Percentiles rank a stretch among this genome's conserved stretches.
Conservation (phyloP, 1,139 yeast genomes). For the Arxiozyma telluris region DNA sequence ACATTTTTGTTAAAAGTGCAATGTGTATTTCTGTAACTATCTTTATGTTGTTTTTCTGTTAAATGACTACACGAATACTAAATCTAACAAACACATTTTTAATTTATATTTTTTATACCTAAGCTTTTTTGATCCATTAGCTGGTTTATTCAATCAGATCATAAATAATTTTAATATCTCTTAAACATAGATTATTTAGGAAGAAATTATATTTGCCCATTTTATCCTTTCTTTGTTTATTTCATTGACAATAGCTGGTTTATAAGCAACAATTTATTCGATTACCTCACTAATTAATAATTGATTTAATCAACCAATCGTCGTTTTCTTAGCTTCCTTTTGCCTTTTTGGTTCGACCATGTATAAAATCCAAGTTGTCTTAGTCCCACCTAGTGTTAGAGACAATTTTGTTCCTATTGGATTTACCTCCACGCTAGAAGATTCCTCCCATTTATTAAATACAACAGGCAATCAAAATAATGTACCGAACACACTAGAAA, state of each 20-base stretch:
- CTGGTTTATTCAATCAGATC: not conserved
- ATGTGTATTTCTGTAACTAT: not conserved
- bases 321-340: not conserved
- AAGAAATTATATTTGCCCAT: not conserved
- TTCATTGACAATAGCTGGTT: not conserved
- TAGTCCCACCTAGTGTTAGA: conserved; percentile 22
- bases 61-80: too few species aligned
- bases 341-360: conserved; percentile 4
- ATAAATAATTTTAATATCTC: too few species aligned
- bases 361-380: conserved; percentile 25
- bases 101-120: too few species aligned
- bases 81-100: too few species aligned
- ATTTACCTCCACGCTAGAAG: conserved; percentile 4
- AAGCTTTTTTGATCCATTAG: too few species aligned
- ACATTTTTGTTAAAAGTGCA: too few species aligned
- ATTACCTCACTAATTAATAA: not conserved
- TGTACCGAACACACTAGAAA: conserved; percentile 4
- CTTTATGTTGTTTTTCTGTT: too few species aligned
- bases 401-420: conserved; percentile 6
- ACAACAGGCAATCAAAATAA: conserved; percentile 3
- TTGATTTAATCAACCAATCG: too few species aligned
- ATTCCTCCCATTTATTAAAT: conserved; percentile 8
- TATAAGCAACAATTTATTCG: too few species aligned
- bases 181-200: not conserved
- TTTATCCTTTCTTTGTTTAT: not conserved